Conservation (phyloP, 2,329 filamentous ascomycete genomes). For the Aspergillus sp. region DNA sequence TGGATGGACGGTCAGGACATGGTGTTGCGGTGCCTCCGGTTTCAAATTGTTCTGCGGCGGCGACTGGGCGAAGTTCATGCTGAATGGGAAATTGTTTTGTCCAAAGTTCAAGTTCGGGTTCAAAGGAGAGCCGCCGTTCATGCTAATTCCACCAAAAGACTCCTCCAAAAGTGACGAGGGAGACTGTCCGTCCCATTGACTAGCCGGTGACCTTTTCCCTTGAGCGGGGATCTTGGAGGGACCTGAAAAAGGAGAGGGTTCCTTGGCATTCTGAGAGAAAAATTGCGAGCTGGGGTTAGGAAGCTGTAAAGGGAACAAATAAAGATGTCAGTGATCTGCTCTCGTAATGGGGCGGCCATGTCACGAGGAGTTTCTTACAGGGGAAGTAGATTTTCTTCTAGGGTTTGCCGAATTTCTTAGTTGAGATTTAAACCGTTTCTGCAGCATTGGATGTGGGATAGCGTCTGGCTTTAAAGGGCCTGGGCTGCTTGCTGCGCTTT, state of each 20-base stretch:
- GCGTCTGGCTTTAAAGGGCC: slow-evolving; percentile 31
- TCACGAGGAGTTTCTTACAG: slow-evolving; percentile 14
- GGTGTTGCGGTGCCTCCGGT: slow-evolving; percentile 28
- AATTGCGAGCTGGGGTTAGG: slow-evolving; percentile 21
- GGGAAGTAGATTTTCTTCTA: slow-evolving; percentile 15
- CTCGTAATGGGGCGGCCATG: not conserved
- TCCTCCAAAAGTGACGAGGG: slow-evolving; percentile 39
- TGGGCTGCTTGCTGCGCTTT: slow-evolving; percentile 41
- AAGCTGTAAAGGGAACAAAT: slow-evolving; percentile 11
- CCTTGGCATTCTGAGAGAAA: slow-evolving; percentile 27
- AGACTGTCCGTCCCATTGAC: slow-evolving; percentile 35
- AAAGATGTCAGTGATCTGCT: slow-evolving; percentile 5
- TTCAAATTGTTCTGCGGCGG: slow-evolving; percentile 20
- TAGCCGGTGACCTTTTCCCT: slow-evolving; percentile 22
- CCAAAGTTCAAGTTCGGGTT: slow-evolving; percentile 31
- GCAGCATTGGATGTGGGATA: slow-evolving; percentile 14
- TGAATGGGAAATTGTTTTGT: slow-evolving; percentile 26
- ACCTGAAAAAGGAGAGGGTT: slow-evolving; percentile 30
- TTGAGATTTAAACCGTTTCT: slow-evolving; percentile 19
- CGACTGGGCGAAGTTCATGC: slow-evolving; percentile 29
- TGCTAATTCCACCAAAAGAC: slow-evolving; percentile 38
- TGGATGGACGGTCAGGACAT: slow-evolving; percentile 53
- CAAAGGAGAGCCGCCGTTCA: slow-evolving; percentile 37
- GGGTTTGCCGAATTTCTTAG: slow-evolving; percentile 6
- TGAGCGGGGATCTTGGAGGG: slow-evolving; percentile 22